Conservation (phyloP, 768 basidiomycete species). For the Termitomyces sp. region DNA sequence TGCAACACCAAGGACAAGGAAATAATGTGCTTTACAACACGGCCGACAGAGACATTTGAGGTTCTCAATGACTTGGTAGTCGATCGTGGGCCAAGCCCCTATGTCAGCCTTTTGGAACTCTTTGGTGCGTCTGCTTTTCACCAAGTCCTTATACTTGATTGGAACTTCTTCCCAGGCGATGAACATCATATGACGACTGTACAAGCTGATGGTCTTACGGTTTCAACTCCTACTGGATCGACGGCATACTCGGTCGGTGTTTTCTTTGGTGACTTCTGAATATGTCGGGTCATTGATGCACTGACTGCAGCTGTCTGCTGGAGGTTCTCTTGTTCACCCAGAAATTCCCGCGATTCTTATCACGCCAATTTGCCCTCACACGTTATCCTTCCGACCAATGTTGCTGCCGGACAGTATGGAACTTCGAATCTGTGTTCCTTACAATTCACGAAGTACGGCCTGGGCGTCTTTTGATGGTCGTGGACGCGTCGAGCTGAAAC, state of each 20-base stretch:
- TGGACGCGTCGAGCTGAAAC: slow-evolving; percentile 91
- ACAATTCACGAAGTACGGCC: slow-evolving; percentile 95
- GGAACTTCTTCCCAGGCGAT: slow-evolving; percentile 55
- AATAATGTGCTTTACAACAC: slow-evolving; percentile 96
- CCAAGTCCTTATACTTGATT: neutral
- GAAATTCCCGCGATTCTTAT: slow-evolving; percentile 96
- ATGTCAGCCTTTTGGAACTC: slow-evolving; percentile 90
- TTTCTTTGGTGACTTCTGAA: neutral
- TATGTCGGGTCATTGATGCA: slow-evolving; percentile 1
- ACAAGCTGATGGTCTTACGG: slow-evolving; percentile 93
- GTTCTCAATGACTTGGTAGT: slow-evolving; percentile 96
- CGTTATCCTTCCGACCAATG: slow-evolving; percentile 98
- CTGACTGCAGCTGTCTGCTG: slow-evolving; percentile 71
- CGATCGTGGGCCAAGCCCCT: slow-evolving; percentile 96
- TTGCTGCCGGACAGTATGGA: slow-evolving; percentile 98
- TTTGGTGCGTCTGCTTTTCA: slow-evolving; percentile 63
- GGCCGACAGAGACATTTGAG: slow-evolving; percentile 95
- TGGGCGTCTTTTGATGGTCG: slow-evolving; percentile 99
- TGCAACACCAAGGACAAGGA: slow-evolving; percentile 78
- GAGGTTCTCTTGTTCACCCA: slow-evolving; percentile 95
- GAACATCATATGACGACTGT: slow-evolving; percentile 99
- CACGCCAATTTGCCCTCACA: slow-evolving; percentile 97
- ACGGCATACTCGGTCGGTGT: slow-evolving; percentile 89
- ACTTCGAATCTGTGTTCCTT: slow-evolving; percentile 96
- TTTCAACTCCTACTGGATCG: slow-evolving; percentile 96